A percentile compares a stretch with the other conserved stretches of the same genome.
Evolutionary conservation across 108 stramenopile genomes (phyloP).

Genomic region (Skeletonema marinoi): DNA sequence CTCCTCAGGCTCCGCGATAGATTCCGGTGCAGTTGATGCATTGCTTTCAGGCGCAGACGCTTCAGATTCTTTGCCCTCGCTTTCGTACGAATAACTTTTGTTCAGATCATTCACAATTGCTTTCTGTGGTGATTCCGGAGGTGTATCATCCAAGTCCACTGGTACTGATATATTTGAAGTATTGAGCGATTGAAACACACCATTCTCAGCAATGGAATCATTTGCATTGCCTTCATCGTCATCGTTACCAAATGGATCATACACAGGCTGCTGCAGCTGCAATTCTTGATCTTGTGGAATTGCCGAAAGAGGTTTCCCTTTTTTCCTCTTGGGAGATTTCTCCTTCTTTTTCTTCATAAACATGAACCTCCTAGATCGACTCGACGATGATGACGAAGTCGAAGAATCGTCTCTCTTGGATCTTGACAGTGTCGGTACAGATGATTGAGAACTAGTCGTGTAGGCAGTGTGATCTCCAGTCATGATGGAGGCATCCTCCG

Average conservation of each 20-base stretch:
- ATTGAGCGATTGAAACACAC: not conserved
- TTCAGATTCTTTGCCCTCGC: constrained; percentile 23
- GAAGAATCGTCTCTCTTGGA: constrained; percentile 36
- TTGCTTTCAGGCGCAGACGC: not conserved
- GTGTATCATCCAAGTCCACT: not conserved
- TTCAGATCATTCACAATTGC: constrained; percentile 4
- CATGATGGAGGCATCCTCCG: constrained; percentile 34
- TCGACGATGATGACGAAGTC: constrained; percentile 2
- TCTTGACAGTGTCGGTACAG: constrained; percentile 36
- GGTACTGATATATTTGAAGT: not conserved
- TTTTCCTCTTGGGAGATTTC: constrained; percentile 5
- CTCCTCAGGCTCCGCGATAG: not conserved
- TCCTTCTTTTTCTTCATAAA: constrained; percentile 31
- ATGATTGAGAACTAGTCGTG: constrained; percentile 17
- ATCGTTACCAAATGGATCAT: constrained; percentile 46
- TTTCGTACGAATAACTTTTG: constrained; percentile 35
- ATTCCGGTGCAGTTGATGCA: constrained; percentile 1
- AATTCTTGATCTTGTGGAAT: constrained; percentile 14
- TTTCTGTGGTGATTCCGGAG: constrained; percentile 8
- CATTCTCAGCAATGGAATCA: not conserved
- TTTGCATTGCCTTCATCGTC: constrained; percentile 2
- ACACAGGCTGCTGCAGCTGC: constrained; percentile 17
- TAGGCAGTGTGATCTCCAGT: constrained; percentile 40
- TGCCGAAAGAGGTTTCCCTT: constrained; percentile 8
- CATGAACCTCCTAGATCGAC: constrained; percentile 19